A percentile compares a stretch with the other conserved stretches of the same genome.
Evolutionary conservation across 257 asterid genomes (phyloP).

Genomic region (Eucommia ulmoides): DNA sequence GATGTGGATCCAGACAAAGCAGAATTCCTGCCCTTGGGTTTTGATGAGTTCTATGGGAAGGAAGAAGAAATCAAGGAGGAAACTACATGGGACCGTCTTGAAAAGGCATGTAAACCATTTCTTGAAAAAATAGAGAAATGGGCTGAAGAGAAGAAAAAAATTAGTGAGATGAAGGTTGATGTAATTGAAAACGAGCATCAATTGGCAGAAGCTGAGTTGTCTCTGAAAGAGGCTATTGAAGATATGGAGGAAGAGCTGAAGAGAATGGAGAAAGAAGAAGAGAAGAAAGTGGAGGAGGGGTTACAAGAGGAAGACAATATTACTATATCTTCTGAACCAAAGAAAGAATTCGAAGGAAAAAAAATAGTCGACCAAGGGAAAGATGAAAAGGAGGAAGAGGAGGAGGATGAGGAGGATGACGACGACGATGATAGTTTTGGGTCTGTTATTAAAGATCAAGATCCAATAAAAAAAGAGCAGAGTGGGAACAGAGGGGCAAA

Average conservation of each 20-base stretch:
- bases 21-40: slow-evolving; percentile 70
- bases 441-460: slow-evolving; percentile 31
- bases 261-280: slow-evolving; percentile 68
- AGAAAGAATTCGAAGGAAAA: slow-evolving; percentile 17
- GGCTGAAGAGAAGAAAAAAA: slow-evolving; percentile 59
- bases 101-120: slow-evolving; percentile 19
- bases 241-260: slow-evolving; percentile 59
- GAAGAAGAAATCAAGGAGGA: slow-evolving; percentile 20
- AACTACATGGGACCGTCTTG: slow-evolving; percentile 26
- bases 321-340: slow-evolving; percentile 24
- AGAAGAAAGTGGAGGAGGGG: slow-evolving; percentile 41
- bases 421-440: slow-evolving; percentile 66
- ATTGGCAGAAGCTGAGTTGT: slow-evolving; percentile 57
- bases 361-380: slow-evolving; percentile 32
- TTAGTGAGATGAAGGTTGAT: slow-evolving; percentile 31
- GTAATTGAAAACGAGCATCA: slow-evolving; percentile 43
- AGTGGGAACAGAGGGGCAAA: slow-evolving; percentile 40
- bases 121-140: slow-evolving; percentile 41
- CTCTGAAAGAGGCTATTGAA: slow-evolving; percentile 65
- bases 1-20: slow-evolving; percentile 49
- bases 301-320: slow-evolving; percentile 24
- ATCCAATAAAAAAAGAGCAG: slow-evolving; percentile 20
- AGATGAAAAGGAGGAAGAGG: slow-evolving; percentile 41
- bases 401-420: slow-evolving; percentile 38
- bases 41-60: slow-evolving; percentile 79